Evolutionary conservation across 805 yeast species (phyloP), one percentile per base, ranked within the genome.

Genomic region (Priceomyces fermenticarens): DNA sequence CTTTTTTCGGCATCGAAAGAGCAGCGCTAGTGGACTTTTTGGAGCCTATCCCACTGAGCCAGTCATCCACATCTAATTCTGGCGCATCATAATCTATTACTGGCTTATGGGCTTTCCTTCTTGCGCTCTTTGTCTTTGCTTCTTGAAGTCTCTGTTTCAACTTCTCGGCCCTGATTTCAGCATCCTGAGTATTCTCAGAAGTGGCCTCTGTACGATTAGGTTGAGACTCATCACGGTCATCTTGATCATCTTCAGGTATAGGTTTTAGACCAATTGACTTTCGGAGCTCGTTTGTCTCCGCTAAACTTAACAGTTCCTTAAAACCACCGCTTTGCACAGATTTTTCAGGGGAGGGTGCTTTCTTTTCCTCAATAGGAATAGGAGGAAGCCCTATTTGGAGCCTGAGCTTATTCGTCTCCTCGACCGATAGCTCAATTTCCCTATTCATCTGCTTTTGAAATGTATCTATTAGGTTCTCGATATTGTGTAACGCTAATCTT

Each of bases 251-350:
- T 12, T 42, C 32, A 4, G 70, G 72, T 12, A 78, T 70, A 1
- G 83, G 81, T 29, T 72, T 70, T 40, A 81, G 61, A 0, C 86
- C 86, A 9, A 79, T 50, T 10, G 74, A 67, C 5, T 61, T 45
- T 16, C 88, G 60, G 6, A 79, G 62, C 47, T 59, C 63, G 51
- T 81, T 81, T 0, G 86, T 81, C 44, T 81, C 85, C 43, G 74
- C 80, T 1, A 81, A 58, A 58, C 53, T 58, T 43, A 57, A 58
- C 47, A 47, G 62, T 30, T 35, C 42, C 7, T 43, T 23, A 15
- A 30, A 30, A 7, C 6, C 10, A 8, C 20, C 11, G 16, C 13
- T 13, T 31, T 15, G 32, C 31, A 12, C 31, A 25, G 32, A 13
- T 2, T 25, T 17, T 4, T 33, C 14, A 26, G 36, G n/a, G 4